phyloP scores from a whole-genome alignment of 1,284 basidiomycete genomes.

The Rhodotorula sp. region DNA sequence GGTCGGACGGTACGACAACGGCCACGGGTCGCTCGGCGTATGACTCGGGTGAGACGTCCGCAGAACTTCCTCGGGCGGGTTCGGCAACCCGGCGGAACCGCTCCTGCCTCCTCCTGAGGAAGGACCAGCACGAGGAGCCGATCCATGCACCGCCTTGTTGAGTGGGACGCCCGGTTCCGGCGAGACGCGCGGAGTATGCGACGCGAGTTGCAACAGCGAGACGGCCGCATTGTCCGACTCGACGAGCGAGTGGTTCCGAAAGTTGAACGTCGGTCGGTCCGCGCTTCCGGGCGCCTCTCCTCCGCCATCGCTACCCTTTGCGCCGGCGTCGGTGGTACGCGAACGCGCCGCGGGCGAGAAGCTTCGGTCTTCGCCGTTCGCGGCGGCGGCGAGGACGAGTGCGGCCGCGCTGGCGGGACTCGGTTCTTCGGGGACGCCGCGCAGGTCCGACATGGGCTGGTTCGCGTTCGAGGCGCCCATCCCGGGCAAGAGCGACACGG shows the following conservation, averaged over 20 bases:
- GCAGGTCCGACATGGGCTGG: slow-evolving; percentile 30
- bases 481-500: neutral
- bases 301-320: neutral
- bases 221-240: slow-evolving; percentile 44
- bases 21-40: slow-evolving; percentile 35
- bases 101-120: no score
- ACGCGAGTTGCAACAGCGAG: slow-evolving; percentile 43
- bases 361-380: slow-evolving; percentile 7
- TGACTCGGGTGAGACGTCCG: slow-evolving; percentile 31
- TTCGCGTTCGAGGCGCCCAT: slow-evolving; percentile 8
- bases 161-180: slow-evolving; percentile 32
- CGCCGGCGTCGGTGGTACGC: neutral
- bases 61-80: slow-evolving; percentile 5
- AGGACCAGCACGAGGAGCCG: neutral
- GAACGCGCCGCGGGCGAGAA: neutral
- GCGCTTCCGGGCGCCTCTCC: slow-evolving; percentile 3
- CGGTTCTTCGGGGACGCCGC: slow-evolving; percentile 25
- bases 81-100: neutral
- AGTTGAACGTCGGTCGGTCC: neutral
- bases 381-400: slow-evolving; percentile 9
- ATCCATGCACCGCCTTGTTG: neutral
- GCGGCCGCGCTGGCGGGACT: slow-evolving; percentile 15
- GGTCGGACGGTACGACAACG: slow-evolving; percentile 39
- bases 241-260: slow-evolving; percentile 29
- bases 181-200: slow-evolving; percentile 38